Percentiles rank a stretch among this genome's conserved stretches.
Conservation (phyloP, 2,329 filamentous ascomycete genomes). For the Epichloe hybrida region DNA sequence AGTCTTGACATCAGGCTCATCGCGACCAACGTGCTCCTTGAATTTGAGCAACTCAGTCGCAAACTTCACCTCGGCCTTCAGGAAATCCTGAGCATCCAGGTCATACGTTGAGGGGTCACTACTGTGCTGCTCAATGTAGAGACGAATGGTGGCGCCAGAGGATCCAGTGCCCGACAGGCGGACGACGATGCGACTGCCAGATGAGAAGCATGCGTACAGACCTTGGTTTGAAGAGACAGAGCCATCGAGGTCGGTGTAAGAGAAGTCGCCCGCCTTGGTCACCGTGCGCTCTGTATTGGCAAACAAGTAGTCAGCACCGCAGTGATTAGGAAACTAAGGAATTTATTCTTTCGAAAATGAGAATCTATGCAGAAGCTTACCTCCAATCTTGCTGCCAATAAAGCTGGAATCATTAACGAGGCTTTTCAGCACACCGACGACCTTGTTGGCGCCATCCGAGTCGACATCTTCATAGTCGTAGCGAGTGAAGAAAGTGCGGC, state of each 20-base stretch:
- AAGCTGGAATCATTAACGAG: slow-evolving; percentile 64
- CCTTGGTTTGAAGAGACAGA: slow-evolving; percentile 94
- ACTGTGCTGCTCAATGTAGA: slow-evolving; percentile 96
- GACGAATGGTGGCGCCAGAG: slow-evolving; percentile 86
- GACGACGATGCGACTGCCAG: slow-evolving; percentile 88
- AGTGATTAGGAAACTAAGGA: not conserved
- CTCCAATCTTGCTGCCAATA: slow-evolving; percentile 67
- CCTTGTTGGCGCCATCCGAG: slow-evolving; percentile 78
- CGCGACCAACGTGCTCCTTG: slow-evolving; percentile 83
- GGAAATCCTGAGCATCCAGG: slow-evolving; percentile 81
- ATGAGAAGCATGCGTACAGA: slow-evolving; percentile 85
- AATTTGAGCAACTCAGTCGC: slow-evolving; percentile 79
- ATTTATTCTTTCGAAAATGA: too few relatives aligned
- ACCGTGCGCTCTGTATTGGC: slow-evolving; percentile 54
- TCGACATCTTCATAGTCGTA: slow-evolving; percentile 98
- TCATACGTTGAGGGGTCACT: slow-evolving; percentile 64
- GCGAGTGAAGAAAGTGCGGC: slow-evolving; percentile 96
- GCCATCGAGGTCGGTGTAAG: slow-evolving; percentile 96
- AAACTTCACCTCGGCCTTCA: slow-evolving; percentile 78
- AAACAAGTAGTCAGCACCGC: slow-evolving; percentile 1
- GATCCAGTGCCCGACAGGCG: slow-evolving; percentile 90
- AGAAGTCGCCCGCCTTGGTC: slow-evolving; percentile 84
- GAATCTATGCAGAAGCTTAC: slow-evolving; percentile 23
- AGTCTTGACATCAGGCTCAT: slow-evolving; percentile 93
- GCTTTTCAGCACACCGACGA: slow-evolving; percentile 67